Conservation (phyloP, 768 basidiomycete species). For the Boletus speciosus region DNA sequence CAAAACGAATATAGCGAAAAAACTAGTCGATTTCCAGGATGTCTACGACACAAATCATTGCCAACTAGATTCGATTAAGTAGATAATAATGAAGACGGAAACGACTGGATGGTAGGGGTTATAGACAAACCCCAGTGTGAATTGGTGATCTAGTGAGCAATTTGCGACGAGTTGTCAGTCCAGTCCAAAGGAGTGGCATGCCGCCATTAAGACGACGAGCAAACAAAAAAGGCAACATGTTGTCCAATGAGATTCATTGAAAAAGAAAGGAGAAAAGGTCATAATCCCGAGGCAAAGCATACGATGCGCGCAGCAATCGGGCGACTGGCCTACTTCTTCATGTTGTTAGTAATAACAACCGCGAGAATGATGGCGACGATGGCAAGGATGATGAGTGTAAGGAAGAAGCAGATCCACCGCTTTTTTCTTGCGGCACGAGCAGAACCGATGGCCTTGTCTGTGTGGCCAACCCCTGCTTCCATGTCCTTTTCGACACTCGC, state of each 20-base stretch:
- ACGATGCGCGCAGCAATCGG: not conserved
- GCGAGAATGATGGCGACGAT: conserved; percentile 63
- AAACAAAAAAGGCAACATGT: conserved; percentile 10
- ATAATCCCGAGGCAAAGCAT: not conserved
- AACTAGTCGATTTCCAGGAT: conserved; percentile 5
- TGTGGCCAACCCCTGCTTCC: conserved; percentile 82
- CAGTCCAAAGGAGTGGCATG: conserved; percentile 22
- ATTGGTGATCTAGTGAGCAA: conserved; percentile 15
- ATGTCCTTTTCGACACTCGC: conserved; percentile 74
- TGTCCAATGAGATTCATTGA: conserved; percentile 8
- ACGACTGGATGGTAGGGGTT: conserved; percentile 11
- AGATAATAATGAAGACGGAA: conserved; percentile 21
- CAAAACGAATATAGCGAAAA: not conserved
- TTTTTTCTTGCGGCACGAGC: conserved; percentile 90
- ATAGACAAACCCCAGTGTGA: not conserved
- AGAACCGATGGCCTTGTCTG: conserved; percentile 80
- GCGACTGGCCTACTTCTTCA: conserved; percentile 28
- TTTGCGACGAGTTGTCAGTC: conserved; percentile 4
- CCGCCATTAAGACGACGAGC: not conserved
- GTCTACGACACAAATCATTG: conserved; percentile 14
- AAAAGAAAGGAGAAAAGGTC: not conserved
- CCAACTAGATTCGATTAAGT: conserved; percentile 28
- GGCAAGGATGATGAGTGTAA: conserved; percentile 61
- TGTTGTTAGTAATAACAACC: conserved; percentile 49
- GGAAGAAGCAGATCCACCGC: conserved; percentile 94